Percentiles rank a stretch among this genome's conserved stretches.
Evolutionary conservation across 495 filamentous ascomycete genomes (phyloP).

Genomic region (Xylaria nigripes): DNA sequence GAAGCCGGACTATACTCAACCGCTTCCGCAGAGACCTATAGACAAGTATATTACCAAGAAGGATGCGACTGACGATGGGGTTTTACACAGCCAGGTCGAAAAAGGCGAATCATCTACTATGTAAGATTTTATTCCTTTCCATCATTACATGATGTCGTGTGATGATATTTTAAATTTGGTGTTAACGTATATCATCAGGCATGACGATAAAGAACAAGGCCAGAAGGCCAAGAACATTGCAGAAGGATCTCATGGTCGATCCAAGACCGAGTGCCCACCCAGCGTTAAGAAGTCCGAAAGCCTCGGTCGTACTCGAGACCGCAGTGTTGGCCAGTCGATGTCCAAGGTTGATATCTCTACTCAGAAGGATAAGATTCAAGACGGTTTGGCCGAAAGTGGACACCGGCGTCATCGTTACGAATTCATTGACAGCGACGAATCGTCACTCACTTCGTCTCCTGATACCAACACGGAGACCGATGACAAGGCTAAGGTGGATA

Average conservation of each 20-base stretch:
- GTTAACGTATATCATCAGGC: too few relatives aligned
- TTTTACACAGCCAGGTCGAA: background rate
- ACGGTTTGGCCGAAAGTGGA: conserved; percentile 14
- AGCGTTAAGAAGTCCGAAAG: too few relatives aligned
- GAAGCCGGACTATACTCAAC: background rate
- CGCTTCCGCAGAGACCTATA: too few relatives aligned
- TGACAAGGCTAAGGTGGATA: background rate
- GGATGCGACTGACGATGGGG: background rate
- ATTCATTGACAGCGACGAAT: conserved; percentile 6
- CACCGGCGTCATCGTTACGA: conserved; percentile 9
- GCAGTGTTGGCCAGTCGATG: background rate
- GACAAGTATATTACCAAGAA: too few relatives aligned
- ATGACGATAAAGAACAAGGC: background rate
- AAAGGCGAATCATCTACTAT: background rate
- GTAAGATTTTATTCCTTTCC: background rate
- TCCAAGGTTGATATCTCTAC: background rate
- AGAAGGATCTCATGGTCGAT: background rate
- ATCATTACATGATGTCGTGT: background rate
- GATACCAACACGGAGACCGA: conserved; percentile 9
- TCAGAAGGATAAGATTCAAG: background rate
- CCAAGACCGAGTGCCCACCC: too few relatives aligned
- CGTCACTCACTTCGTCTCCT: background rate
- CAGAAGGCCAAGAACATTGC: background rate
- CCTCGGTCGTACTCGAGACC: background rate
- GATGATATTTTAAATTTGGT: background rate